Evolutionary conservation across 1,284 basidiomycete genomes (phyloP).

Genomic region (Cutaneotrichosporon sp.): DNA sequence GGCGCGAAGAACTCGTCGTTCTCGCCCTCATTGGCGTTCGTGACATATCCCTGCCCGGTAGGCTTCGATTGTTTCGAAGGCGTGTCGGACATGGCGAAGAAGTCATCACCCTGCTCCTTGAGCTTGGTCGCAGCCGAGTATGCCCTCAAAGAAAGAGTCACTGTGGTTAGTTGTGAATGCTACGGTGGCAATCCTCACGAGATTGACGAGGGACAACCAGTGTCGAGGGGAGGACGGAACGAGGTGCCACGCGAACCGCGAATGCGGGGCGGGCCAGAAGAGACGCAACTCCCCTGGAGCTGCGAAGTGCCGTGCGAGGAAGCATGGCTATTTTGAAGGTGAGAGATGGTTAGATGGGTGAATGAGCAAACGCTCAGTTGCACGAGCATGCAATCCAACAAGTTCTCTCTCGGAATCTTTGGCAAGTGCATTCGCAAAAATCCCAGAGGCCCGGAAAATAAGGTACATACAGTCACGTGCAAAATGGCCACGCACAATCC

Average conservation of each 20-base stretch:
- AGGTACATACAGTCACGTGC: no score
- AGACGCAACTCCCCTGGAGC: background rate
- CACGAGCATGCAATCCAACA: no score
- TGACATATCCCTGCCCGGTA: no score
- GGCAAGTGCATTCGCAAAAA: background rate
- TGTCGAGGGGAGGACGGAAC: background rate
- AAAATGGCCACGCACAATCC: no score
- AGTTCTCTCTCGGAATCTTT: background rate
- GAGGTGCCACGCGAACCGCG: background rate
- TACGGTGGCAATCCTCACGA: background rate
- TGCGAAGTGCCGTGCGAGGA: slow-evolving; percentile 4
- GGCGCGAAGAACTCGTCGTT: slow-evolving; percentile 16
- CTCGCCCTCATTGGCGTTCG: no score
- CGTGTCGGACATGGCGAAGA: slow-evolving; percentile 1
- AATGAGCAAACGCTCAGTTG: no score
- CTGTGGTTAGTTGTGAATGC: background rate
- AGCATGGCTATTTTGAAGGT: background rate
- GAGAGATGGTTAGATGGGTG: background rate
- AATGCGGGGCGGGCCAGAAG: background rate
- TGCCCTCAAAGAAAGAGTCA: background rate
- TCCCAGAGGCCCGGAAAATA: background rate
- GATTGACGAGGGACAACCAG: background rate
- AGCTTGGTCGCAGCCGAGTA: slow-evolving; percentile 19
- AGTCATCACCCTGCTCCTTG: slow-evolving; percentile 17
- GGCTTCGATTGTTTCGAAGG: background rate